A percentile compares a stretch with the other conserved stretches of the same genome.
Conservation (phyloP, 305 asterid genomes). For the Nicotiana rustica region DNA sequence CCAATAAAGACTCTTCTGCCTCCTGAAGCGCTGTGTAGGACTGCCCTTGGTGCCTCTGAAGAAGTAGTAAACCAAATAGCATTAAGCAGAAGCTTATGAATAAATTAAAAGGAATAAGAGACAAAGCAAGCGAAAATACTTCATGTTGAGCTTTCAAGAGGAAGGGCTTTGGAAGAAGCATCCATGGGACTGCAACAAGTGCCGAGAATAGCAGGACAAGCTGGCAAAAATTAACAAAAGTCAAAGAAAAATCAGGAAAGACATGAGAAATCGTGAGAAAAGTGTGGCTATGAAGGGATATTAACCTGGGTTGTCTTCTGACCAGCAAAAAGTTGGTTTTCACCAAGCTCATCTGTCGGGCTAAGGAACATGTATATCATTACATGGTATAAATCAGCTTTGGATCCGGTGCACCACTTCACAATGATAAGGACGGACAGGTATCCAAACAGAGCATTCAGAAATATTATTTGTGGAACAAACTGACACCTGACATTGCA, state of each 20-base stretch:
- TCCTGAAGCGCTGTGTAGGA: constrained; percentile 71
- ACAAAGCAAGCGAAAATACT: constrained; percentile 48
- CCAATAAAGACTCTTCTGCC: constrained; percentile 74
- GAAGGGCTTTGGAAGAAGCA: constrained; percentile 95
- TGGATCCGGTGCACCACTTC: constrained; percentile 91
- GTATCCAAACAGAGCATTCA: constrained; percentile 88
- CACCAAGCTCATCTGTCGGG: constrained; percentile 77
- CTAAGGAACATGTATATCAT: constrained; percentile 97
- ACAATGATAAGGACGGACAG: constrained; percentile 77
- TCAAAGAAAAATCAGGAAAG: constrained; percentile 27
- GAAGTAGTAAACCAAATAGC: constrained; percentile 35
- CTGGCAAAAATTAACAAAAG: constrained; percentile 54
- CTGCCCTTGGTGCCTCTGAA: constrained; percentile 84
- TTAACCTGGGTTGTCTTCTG: constrained; percentile 75
- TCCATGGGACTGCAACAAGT: constrained; percentile 89
- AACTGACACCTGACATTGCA: constrained; percentile 84
- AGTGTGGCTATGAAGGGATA: constrained; percentile 32
- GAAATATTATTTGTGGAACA: constrained; percentile 84
- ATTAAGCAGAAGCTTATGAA: constrained; percentile 36
- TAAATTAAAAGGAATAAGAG: constrained; percentile 37
- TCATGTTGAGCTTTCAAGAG: constrained; percentile 75
- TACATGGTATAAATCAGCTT: constrained; percentile 92
- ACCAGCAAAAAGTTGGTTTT: constrained; percentile 76
- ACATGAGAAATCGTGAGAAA: not conserved
- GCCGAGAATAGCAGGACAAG: constrained; percentile 69